These are phyloP conservation scores for Corylus heterophylla DNA, from an alignment of 306 rosid species.

Conservation along the genomic window DNA sequence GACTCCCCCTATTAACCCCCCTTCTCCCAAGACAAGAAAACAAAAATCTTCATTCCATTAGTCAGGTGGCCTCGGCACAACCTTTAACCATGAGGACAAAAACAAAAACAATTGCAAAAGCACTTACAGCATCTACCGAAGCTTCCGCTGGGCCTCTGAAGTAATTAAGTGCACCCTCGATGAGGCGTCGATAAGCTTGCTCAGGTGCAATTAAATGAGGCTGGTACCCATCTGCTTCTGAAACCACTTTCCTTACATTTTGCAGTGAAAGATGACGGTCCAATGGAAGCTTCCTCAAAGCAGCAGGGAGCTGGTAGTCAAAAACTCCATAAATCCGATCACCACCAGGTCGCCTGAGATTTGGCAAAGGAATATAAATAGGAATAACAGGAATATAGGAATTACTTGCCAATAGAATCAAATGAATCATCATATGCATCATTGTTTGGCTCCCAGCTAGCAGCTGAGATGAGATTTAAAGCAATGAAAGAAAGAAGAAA, in stretches of 20 bases:
- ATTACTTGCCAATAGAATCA: not conserved
- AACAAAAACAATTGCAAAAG: not conserved
- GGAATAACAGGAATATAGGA: not conserved
- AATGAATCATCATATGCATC: not conserved
- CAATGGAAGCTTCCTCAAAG: conserved; percentile 52
- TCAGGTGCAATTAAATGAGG: conserved; percentile 65
- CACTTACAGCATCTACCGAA: conserved; percentile 54
- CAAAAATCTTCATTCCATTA: too few species aligned
- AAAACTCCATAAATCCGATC: conserved; percentile 50
- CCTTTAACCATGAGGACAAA: not conserved
- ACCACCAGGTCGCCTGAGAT: conserved; percentile 57
- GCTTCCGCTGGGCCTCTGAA: conserved; percentile 58
- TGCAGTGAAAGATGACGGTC: conserved; percentile 47
- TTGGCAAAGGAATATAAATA: conserved; percentile 8
- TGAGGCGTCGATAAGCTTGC: conserved; percentile 56
- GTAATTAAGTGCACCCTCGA: conserved; percentile 44
- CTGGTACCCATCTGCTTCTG: conserved; percentile 59
- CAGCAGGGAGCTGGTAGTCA: conserved; percentile 55
- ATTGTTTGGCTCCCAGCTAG: not conserved
- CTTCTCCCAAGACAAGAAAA: not conserved
- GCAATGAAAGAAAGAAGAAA: conserved; percentile 2
- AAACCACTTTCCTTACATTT: conserved; percentile 50
- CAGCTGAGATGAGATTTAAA: not conserved
- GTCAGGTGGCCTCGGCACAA: not conserved
- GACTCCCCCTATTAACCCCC: not conserved